Conservation (phyloP, 768 basidiomycete species). For the Amanita fuliginea region DNA sequence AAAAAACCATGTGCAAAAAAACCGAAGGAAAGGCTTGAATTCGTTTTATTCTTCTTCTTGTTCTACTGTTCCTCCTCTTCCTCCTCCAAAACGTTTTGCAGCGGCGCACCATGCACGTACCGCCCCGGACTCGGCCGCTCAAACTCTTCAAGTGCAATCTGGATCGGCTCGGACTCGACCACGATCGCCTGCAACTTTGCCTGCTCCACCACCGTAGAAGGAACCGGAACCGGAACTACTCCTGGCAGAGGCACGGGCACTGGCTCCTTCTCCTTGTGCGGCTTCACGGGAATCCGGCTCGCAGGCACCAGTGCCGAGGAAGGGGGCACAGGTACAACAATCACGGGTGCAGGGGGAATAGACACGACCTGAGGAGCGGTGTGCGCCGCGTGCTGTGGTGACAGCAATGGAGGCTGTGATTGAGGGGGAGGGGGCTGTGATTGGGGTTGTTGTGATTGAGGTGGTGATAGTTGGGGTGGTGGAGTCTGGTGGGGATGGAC, state of each 20-base stretch:
- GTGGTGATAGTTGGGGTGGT: too few species aligned
- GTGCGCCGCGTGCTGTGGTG: not conserved
- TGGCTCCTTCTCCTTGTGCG: not conserved
- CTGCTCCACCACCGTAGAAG: not conserved
- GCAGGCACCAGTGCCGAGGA: not conserved
- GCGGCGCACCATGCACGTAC: conserved; percentile 76
- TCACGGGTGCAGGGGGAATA: conserved; percentile 8
- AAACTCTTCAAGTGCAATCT: conserved; percentile 30
- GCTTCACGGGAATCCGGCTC: conserved; percentile 5
- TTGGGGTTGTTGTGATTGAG: too few species aligned
- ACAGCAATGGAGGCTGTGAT: too few species aligned
- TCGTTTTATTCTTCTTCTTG: too few species aligned
- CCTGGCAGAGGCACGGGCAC: not conserved
- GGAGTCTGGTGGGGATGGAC: too few species aligned
- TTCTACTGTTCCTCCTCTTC: conserved; percentile 45
- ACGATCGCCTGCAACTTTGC: not conserved
- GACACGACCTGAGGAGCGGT: conserved; percentile 5
- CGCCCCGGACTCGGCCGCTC: conserved; percentile 57
- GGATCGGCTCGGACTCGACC: conserved; percentile 10
- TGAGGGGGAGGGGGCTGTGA: too few species aligned
- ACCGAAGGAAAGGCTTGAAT: too few species aligned
- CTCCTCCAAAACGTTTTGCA: conserved; percentile 81
- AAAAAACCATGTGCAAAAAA: not conserved
- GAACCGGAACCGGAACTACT: not conserved
- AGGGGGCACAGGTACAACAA: conserved; percentile 4